Conservation (phyloP, 106 monocot species). For the Chionographis japonica region DNA sequence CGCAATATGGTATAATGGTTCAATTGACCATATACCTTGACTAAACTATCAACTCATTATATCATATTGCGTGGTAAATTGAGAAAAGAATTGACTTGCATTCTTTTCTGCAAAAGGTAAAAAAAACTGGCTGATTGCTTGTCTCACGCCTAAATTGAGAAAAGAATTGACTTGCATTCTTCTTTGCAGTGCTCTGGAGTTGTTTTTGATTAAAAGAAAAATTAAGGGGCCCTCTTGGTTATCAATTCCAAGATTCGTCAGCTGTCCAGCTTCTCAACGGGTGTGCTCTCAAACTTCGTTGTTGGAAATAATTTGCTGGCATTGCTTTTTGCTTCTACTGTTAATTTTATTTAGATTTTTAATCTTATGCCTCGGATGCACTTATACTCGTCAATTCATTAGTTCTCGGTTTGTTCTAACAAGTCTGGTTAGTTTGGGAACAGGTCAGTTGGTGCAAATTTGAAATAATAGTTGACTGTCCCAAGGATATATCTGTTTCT, state of each 20-base stretch:
- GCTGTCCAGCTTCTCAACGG: slow-evolving; percentile 47
- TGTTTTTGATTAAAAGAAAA: slow-evolving; percentile 86
- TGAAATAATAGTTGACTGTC: slow-evolving; percentile 76
- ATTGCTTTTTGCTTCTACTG: neutral
- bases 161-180: slow-evolving; percentile 6
- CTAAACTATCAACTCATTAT: too few relatives aligned
- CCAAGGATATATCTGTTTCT: slow-evolving; percentile 66
- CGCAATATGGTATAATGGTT: too few relatives aligned
- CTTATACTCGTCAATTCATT: neutral
- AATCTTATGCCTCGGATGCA: neutral
- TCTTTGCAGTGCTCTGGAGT: slow-evolving; percentile 81
- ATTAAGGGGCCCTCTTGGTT: slow-evolving; percentile 96
- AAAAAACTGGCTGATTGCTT: neutral
- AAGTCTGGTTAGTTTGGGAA: slow-evolving; percentile 2
- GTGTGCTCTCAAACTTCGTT: slow-evolving; percentile 26
- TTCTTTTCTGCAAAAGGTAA: neutral
- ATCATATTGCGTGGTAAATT: too few relatives aligned
- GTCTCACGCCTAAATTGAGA: neutral
- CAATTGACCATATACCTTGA: too few relatives aligned
- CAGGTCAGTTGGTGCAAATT: slow-evolving; percentile 99
- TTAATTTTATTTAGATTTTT: slow-evolving; percentile 4
- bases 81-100: too few relatives aligned
- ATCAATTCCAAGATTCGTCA: slow-evolving; percentile 70
- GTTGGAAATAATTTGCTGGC: neutral
- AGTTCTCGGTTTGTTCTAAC: slow-evolving; percentile 1